Base-by-base conservation (phyloP, 352 stramenopile species). In the Globisporangium abappressorium region DNA sequence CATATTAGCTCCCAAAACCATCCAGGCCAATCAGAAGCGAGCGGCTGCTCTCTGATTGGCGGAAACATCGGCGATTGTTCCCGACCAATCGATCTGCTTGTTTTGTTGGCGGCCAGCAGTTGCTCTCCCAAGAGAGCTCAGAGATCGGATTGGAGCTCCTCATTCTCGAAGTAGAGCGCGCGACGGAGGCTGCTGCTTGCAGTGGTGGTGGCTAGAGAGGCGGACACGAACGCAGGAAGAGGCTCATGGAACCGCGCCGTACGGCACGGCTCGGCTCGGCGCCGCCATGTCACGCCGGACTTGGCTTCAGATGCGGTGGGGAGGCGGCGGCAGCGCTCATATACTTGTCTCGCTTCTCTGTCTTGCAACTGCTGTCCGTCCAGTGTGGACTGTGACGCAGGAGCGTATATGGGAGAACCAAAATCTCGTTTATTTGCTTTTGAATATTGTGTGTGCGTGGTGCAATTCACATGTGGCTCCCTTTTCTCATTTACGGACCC, bases 401-500 rank as follows among this genome's bases (percentile, higher is more conserved):
- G 36, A 12, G 36, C 36, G 36, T 43, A 15, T 15, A 43, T 43
- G 36, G 5, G 36, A 43, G 36, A 43, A 43, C 12, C 36, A 43
- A 43, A 11, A 43, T 18, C 36, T 43, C 36, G 12, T 43, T 33
- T 56, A 20, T 24, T 56, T 30, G 22, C 24, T 57, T 24, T 56
- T 9, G 57, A 30, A 26, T 28, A 20, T 15, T 59, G 15, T 51
- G 30, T 30, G 18, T 38, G 46, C 14, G 8, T 56, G 53, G 54
- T 41, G 36, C 36, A 43, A 43, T 43, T 11, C 36, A 43, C 36
- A 11, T 43, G 3, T 43, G 36, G 36, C 36, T 43, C 41, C 60
- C 26, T 38, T 46, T 64, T 55, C 46, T 63, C 47, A 43, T 46
- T 64, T 47, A 46, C 22, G 38, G 47, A 51, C 54, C 34, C 5